Evolutionary conservation across 2,329 filamentous ascomycete genomes (phyloP).

Genomic region (Pseudocercospora fuligena): DNA sequence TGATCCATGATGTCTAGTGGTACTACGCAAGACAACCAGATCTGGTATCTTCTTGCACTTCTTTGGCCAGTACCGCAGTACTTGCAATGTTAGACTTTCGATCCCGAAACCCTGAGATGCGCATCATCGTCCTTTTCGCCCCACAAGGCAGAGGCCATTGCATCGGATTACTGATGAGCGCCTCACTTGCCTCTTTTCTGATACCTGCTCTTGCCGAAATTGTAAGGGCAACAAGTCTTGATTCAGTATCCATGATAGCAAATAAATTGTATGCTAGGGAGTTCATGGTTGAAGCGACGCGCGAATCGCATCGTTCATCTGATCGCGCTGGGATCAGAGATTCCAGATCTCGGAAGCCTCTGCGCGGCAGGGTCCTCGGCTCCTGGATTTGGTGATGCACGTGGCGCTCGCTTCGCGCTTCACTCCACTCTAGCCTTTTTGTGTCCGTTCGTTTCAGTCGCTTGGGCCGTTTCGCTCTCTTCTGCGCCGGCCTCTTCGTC

Average conservation of each 20-base stretch:
- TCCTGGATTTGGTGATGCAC: conserved; percentile 14
- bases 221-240: background rate
- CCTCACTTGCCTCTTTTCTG: background rate
- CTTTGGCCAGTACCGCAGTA: background rate
- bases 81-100: background rate
- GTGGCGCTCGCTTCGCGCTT: background rate
- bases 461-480: background rate
- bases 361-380: background rate
- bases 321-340: background rate
- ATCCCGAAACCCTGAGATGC: conserved; percentile 4
- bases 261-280: background rate
- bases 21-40: background rate
- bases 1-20: background rate
- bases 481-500: conserved; percentile 25
- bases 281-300: background rate
- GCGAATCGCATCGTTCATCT: background rate
- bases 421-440: conserved; percentile 25
- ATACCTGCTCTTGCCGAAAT: background rate
- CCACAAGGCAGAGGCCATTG: background rate
- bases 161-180: background rate
- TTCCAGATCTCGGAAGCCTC: conserved; percentile 3
- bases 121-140: background rate
- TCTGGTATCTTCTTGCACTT: background rate
- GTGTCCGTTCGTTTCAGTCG: conserved; percentile 23
- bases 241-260: background rate